Evolutionary conservation across 495 filamentous ascomycete species (phyloP).

Genomic region (Penicillium antarcticum): DNA sequence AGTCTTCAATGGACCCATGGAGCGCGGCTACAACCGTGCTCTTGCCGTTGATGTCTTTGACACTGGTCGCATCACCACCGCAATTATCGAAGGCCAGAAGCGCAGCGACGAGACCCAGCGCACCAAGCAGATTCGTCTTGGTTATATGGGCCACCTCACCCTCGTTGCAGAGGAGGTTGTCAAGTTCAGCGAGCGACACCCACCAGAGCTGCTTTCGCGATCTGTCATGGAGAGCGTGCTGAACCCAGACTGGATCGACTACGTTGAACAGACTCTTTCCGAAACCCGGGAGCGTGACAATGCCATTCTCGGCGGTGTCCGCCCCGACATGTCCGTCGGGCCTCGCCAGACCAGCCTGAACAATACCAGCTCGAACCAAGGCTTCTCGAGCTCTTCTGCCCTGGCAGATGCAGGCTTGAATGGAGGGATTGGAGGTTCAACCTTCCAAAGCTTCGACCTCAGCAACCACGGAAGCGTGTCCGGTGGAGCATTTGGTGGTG

Average conservation of each 20-base stretch:
- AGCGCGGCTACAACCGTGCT: constrained; percentile 86
- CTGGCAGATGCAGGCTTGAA: constrained; percentile 75
- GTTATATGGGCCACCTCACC: constrained; percentile 98
- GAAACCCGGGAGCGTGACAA: constrained; percentile 97
- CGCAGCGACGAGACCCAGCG: constrained; percentile 80
- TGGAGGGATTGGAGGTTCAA: constrained; percentile 47
- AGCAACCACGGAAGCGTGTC: constrained; percentile 58
- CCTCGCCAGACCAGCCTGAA: constrained; percentile 64
- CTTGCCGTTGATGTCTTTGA: constrained; percentile 94
- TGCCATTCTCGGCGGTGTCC: constrained; percentile 93
- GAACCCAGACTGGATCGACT: constrained; percentile 85
- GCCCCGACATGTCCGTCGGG: constrained; percentile 78
- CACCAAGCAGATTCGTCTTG: constrained; percentile 82
- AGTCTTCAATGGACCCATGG: constrained; percentile 98
- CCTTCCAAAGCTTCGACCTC: constrained; percentile 75
- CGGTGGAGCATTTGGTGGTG: constrained; percentile 63
- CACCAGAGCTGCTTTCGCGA: constrained; percentile 80
- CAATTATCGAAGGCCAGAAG: constrained; percentile 86
- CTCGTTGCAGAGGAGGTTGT: constrained; percentile 98
- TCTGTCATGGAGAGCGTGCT: constrained; percentile 84
- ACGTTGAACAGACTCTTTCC: constrained; percentile 89
- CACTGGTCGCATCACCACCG: constrained; percentile 80
- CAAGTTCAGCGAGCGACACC: constrained; percentile 94
- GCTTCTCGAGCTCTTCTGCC: constrained; percentile 61
- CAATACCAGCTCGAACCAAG: constrained; percentile 56